Evolutionary conservation across 2,329 filamentous ascomycete species (phyloP).

Genomic region (Phialocephala subalpina): DNA sequence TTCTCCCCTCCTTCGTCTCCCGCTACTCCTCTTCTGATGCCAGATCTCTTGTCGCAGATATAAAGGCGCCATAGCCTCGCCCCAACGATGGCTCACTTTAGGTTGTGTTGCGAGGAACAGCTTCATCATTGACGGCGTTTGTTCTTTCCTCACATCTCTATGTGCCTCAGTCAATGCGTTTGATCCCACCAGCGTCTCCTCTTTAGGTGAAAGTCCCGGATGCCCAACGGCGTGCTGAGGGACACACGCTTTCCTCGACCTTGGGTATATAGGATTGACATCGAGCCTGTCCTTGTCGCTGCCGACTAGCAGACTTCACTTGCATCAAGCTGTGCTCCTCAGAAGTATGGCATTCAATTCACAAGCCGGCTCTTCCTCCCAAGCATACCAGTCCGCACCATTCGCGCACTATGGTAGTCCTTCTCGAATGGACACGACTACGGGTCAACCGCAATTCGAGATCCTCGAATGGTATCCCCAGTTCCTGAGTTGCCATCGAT

Average conservation of each 20-base stretch:
- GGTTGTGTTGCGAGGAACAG: conserved; percentile 1
- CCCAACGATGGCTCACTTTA: neutral
- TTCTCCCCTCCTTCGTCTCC: neutral
- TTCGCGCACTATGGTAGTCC: conserved; percentile 31
- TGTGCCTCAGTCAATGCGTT: conserved; percentile 3
- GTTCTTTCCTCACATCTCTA: neutral
- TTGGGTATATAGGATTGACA: neutral
- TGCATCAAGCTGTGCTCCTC: neutral
- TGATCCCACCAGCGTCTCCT: conserved; percentile 1
- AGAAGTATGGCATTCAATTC: conserved; percentile 35
- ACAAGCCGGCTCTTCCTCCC: conserved; percentile 27
- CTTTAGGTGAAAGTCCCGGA: conserved; percentile 5
- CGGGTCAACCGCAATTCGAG: conserved; percentile 60
- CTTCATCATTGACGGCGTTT: neutral
- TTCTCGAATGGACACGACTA: conserved; percentile 21
- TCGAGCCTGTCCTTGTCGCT: neutral
- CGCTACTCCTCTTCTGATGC: conserved; percentile 9
- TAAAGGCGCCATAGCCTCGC: conserved; percentile 3
- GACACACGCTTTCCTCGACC: neutral
- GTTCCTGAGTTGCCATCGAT: conserved; percentile 88
- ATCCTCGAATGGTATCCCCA: conserved; percentile 94
- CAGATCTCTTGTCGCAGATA: conserved; percentile 6
- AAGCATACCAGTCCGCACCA: conserved; percentile 21
- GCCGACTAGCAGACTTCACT: conserved; percentile 1
- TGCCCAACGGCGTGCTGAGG: neutral